Percentiles rank a stretch among this genome's conserved stretches.
Conservation (phyloP, 495 filamentous ascomycete species). For the Mytilinidion resinicola region DNA sequence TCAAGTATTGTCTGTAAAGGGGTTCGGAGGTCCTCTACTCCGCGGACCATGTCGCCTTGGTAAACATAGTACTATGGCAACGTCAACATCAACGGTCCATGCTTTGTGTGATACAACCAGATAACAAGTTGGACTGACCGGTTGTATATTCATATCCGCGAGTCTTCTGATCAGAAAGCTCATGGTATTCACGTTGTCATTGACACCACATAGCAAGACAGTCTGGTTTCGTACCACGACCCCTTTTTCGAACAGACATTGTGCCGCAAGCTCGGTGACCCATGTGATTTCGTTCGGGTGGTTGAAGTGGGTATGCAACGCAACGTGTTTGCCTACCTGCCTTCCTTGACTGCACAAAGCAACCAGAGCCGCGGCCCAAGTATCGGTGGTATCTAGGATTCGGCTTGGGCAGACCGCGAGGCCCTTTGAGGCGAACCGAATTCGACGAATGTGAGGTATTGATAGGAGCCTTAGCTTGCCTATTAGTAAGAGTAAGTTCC, state of each 20-base stretch:
- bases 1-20: slow-evolving; percentile 51
- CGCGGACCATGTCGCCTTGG: slow-evolving; percentile 52
- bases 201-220: slow-evolving; percentile 51
- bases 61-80: slow-evolving; percentile 48
- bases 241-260: slow-evolving; percentile 44
- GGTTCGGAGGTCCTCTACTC: slow-evolving; percentile 55
- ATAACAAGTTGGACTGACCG: slow-evolving; percentile 35
- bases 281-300: slow-evolving; percentile 55
- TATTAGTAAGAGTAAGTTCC: background rate
- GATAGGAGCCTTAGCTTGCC: slow-evolving; percentile 25
- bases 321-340: slow-evolving; percentile 49
- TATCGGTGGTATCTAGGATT: slow-evolving; percentile 45
- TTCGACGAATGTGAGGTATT: slow-evolving; percentile 39
- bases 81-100: slow-evolving; percentile 9
- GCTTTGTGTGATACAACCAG: slow-evolving; percentile 2
- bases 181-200: slow-evolving; percentile 50
- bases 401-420: slow-evolving; percentile 50
- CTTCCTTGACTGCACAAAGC: slow-evolving; percentile 42
- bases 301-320: slow-evolving; percentile 58
- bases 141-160: slow-evolving; percentile 49
- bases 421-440: slow-evolving; percentile 54
- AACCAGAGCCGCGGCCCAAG: slow-evolving; percentile 49
- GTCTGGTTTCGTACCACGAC: slow-evolving; percentile 40
- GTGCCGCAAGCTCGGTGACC: slow-evolving; percentile 48
- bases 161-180: slow-evolving; percentile 44